A percentile compares a stretch with the other conserved stretches of the same genome.
Evolutionary conservation across 2,329 filamentous ascomycete species (phyloP).

Genomic region (Elsinoe fawcettii): DNA sequence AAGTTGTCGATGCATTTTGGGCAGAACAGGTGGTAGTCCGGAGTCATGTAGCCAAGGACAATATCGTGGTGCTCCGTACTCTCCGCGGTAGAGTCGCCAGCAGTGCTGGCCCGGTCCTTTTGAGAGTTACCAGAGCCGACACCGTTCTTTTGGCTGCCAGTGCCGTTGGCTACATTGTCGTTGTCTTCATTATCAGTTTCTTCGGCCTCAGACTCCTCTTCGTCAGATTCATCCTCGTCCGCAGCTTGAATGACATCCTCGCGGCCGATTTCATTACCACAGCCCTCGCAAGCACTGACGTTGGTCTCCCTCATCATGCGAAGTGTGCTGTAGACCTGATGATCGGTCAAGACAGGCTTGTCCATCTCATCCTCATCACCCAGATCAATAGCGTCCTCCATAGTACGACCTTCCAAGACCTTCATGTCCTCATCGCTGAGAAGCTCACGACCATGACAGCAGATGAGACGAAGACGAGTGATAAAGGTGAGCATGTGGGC

Average conservation of each 20-base stretch:
- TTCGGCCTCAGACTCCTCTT: conserved; percentile 11
- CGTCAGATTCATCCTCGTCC: conserved; percentile 48
- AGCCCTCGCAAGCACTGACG: conserved; percentile 64
- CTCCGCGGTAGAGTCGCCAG: not conserved
- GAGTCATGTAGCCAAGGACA: conserved; percentile 69
- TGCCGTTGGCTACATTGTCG: conserved; percentile 44
- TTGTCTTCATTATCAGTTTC: conserved; percentile 32
- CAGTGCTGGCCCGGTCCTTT: not conserved
- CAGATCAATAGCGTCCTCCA: conserved; percentile 80
- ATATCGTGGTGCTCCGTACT: conserved; percentile 34
- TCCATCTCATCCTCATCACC: conserved; percentile 64
- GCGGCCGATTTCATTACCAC: conserved; percentile 50
- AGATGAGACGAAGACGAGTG: conserved; percentile 78
- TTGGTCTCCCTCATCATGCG: conserved; percentile 76
- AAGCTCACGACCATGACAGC: conserved; percentile 88
- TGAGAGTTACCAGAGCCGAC: too few species aligned
- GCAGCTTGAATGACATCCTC: conserved; percentile 35
- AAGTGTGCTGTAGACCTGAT: conserved; percentile 78
- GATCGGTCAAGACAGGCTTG: conserved; percentile 52
- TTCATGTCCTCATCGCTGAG: conserved; percentile 76
- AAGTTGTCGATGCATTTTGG: conserved; percentile 59
- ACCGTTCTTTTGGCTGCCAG: not conserved
- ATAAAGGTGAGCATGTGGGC: conserved; percentile 91
- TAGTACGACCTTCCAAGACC: conserved; percentile 58
- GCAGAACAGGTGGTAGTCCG: conserved; percentile 83